Base-by-base conservation (phyloP, 768 basidiomycete genomes). In the Chalciporus pseudorubinellus region DNA sequence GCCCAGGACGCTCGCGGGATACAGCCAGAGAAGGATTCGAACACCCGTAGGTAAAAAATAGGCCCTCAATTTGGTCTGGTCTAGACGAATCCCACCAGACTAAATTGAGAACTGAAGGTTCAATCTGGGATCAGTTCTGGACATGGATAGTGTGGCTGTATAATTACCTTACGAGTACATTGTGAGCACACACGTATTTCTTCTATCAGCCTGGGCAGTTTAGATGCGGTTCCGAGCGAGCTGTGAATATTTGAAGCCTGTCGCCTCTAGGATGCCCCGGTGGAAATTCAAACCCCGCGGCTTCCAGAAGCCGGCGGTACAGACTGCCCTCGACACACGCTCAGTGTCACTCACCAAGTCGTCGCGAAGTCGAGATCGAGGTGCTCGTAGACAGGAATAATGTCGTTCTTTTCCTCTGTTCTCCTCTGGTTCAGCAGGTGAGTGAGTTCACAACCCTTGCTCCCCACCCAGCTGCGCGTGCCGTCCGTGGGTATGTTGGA, bases 391-490 rank as follows among this genome's bases (percentile, higher is more conserved):
- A 22, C 41, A 16, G 34, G 12, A 24, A 67, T 64, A 11, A 78
- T 78, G 77, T 63, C 71, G 44, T 71, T 82, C 57, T 77, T 84
- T 59, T 68, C 77, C 7, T 77, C 80, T 16, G 40, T 84, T n/a
- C 62, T 83, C 39, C 68, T 78, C 48, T 87, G 84, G 84, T 68
- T 87, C 44, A 66, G 72, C 56, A 77, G 79, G 78, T 76, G 46
- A 57, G 74, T 41, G 0, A 14, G 0, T 20, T 11, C 3, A 3
- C 14, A 13, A 7, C 43, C 40, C 6, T 29, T 14, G 6, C 22
- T 4, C 33, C 7, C 6, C 22, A 7, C n/a, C n/a, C n/a, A n/a
- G 26, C 26, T 5, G 3, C 31, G 31, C 31, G 11, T 9, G 5
- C 6, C 26, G 14, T 39, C 1, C 9, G 36, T n/a, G 9, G 24